Conservation (phyloP, 2,329 filamentous ascomycete species). For the Dactylellina sp. region DNA sequence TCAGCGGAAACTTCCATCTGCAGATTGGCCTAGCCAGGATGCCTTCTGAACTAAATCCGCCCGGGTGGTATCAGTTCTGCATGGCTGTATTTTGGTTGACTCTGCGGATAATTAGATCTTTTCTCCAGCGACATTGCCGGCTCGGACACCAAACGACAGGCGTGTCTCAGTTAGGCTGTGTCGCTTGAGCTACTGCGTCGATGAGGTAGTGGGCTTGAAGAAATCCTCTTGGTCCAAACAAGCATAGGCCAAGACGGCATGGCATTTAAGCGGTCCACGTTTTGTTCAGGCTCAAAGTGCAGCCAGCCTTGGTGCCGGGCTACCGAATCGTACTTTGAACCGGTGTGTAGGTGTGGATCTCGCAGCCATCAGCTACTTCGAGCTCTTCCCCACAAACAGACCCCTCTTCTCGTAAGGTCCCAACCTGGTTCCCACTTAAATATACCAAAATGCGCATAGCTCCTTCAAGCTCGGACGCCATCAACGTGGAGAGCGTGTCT, state of each 20-base stretch:
- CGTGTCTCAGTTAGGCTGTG: not conserved
- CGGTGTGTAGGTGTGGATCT: slow-evolving; percentile 15
- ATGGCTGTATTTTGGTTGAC: no score
- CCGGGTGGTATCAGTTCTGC: no score
- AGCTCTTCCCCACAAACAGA: slow-evolving; percentile 22
- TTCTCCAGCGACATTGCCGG: no score
- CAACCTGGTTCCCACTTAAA: not conserved
- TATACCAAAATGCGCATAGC: not conserved
- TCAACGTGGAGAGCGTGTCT: slow-evolving; percentile 21
- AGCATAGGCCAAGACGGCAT: slow-evolving; percentile 41
- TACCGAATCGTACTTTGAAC: slow-evolving; percentile 8
- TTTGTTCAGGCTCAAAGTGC: not conserved
- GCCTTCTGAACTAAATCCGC: no score
- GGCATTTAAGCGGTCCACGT: slow-evolving; percentile 51
- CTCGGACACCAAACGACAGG: no score
- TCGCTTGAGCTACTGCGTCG: not conserved
- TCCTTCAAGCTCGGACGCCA: slow-evolving; percentile 27
- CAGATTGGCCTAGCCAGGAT: no score
- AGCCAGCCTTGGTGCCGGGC: slow-evolving; percentile 18
- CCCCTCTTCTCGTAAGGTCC: not conserved
- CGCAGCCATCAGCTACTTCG: not conserved
- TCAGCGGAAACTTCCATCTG: no score
- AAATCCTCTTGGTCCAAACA: slow-evolving; percentile 5
- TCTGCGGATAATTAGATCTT: no score
- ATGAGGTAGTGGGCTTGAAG: no score